Evolutionary conservation across 169 alveolate species (phyloP).

Genomic region (Plasmodium gaboni): DNA sequence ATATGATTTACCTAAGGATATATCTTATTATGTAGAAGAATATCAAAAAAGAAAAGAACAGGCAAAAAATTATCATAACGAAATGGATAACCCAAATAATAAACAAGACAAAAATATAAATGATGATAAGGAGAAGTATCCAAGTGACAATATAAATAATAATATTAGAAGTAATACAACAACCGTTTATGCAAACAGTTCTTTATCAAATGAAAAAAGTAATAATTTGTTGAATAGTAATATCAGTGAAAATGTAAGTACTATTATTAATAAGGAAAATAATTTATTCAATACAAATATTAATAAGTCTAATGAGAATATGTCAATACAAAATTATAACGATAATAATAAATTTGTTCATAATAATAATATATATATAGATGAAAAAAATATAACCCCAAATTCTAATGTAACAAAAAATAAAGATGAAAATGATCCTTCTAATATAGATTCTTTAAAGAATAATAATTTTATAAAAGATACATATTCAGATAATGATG

Average conservation of each 20-base stretch:
- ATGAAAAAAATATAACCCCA: too few species aligned
- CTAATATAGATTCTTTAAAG: background rate
- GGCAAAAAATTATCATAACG: background rate
- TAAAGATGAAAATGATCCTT: background rate
- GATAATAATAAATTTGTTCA: too few species aligned
- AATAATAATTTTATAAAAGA: background rate
- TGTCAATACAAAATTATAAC: background rate
- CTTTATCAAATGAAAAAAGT: too few species aligned
- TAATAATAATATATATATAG: too few species aligned
- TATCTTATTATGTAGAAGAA: slow-evolving; percentile 58
- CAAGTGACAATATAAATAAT: background rate
- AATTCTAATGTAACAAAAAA: too few species aligned
- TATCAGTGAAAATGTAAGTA: too few species aligned
- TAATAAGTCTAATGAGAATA: background rate
- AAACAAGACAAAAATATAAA: background rate
- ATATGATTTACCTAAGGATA: slow-evolving; percentile 74
- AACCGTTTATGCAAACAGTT: too few species aligned
- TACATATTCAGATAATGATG: background rate
- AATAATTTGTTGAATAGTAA: too few species aligned
- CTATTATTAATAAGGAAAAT: background rate
- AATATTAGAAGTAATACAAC: background rate
- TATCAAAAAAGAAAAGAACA: slow-evolving; percentile 42
- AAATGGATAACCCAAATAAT: background rate
- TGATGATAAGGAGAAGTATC: background rate
- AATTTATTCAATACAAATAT: background rate